Evolutionary conservation across 306 rosid species (phyloP), one percentile per base, ranked within the genome.

Genomic region (Myrica gale): DNA sequence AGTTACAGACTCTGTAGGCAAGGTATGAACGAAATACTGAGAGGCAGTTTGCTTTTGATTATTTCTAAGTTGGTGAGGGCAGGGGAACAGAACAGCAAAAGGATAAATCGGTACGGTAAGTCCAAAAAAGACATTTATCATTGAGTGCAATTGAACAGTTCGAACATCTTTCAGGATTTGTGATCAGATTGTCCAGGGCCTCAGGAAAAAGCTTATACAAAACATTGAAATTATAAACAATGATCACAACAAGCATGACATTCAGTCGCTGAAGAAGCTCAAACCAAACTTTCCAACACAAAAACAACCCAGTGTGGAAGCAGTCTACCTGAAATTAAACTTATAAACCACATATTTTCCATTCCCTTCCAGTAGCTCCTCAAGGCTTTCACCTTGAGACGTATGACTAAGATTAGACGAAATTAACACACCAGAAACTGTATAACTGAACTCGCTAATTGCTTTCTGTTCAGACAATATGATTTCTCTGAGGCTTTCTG

Each of bases 371-470:
- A 95, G 41, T 51, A 95, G 80, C 74, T 83, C 84, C 69, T 86
- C 83, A 37, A 95, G 95, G 84, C 77, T 85, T 83, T 80, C 86
- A 67, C 88, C 74, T 57, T 96, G 83, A 1, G 91, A 89, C 73
- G 91, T 79, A 73, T 51, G 9, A 74, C 83, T 74, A 62, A 21
- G 75, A 79, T 88, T 81, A 73, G 98, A 85, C 42, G 89, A 95
- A 74, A 83, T 88, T 73, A 95, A 86, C 76, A 95, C 86, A 26
- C 87, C 96, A 48, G 97, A 92, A 81, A 90, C 98, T 54, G 82
- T 77, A 75, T 90, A 87, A 83, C 81, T 82, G 62, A 78, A 92
- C 54, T 84, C 86, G 11, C 82, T 73, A 46, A 82, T 75, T 76
- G 88, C 84, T 78, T 68, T 83, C 78, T 80, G 81, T 82, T 95